A percentile compares a stretch with the other conserved stretches of the same genome.
phyloP scores from a whole-genome alignment of 768 basidiomycete species.

The Lyophyllum atratum region DNA sequence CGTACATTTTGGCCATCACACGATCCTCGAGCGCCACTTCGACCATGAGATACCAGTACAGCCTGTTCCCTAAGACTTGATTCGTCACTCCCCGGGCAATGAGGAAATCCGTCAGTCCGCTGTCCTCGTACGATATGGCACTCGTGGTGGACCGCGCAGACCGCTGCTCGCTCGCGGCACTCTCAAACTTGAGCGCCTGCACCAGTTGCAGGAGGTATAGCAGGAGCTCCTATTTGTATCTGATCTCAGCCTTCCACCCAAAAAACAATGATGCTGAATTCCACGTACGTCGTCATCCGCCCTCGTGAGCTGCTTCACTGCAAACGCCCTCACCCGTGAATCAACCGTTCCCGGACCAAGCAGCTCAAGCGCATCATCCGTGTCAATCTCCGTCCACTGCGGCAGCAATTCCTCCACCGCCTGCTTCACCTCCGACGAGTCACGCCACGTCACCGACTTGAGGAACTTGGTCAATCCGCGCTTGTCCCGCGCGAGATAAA shows the following conservation, averaged over 20 bases:
- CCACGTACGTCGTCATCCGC: constrained; percentile 90
- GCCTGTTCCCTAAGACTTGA: constrained; percentile 81
- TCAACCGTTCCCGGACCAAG: constrained; percentile 89
- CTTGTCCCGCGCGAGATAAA: constrained; percentile 91
- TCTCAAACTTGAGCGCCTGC: constrained; percentile 97
- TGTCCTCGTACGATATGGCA: constrained; percentile 86
- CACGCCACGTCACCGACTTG: constrained; percentile 97
- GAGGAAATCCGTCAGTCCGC: constrained; percentile 91
- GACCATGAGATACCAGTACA: constrained; percentile 99
- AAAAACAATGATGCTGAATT: too few relatives aligned
- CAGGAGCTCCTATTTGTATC: constrained; percentile 71
- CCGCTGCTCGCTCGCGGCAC: constrained; percentile 72
- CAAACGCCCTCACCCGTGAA: constrained; percentile 91
- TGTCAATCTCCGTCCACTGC: constrained; percentile 96
- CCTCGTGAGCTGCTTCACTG: constrained; percentile 84
- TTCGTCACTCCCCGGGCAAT: constrained; percentile 85
- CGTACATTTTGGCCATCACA: constrained; percentile 90
- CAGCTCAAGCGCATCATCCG: constrained; percentile 94
- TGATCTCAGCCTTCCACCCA: constrained; percentile 2
- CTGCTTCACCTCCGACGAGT: constrained; percentile 94
- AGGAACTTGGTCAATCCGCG: constrained; percentile 96
- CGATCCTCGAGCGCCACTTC: constrained; percentile 89
- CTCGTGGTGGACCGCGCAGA: constrained; percentile 72
- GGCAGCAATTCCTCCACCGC: constrained; percentile 95
- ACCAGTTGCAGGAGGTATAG: constrained; percentile 95